Conservation (phyloP, 306 rosid species). For the Styphnolobium japonicum region DNA sequence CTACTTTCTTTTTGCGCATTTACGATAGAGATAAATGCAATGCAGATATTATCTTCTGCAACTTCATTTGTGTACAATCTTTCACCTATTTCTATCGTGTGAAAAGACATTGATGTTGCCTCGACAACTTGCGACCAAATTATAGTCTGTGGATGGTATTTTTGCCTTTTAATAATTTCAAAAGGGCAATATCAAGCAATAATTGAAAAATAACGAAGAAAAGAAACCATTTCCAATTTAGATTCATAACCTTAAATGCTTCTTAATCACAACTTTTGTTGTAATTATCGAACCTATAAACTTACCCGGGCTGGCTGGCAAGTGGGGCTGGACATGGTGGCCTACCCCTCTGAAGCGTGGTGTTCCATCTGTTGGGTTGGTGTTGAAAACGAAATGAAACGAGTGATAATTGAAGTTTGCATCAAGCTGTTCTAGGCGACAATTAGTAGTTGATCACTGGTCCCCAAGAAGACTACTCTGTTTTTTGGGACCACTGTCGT, state of each 20-base stretch:
- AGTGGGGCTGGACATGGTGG: constrained; percentile 27
- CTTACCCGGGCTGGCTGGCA: neutral
- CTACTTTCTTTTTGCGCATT: neutral
- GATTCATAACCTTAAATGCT: neutral
- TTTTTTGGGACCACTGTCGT: too few relatives aligned
- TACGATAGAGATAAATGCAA: constrained; percentile 5
- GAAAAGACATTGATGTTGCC: constrained; percentile 18
- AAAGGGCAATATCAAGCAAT: neutral
- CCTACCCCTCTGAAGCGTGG: constrained; percentile 18
- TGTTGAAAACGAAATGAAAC: constrained; percentile 31
- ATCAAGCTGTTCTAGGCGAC: constrained; percentile 18
- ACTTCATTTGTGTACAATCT: neutral
- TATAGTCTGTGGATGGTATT: neutral
- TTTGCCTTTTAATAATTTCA: constrained; percentile 11
- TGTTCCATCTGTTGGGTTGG: constrained; percentile 18
- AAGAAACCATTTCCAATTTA: neutral
- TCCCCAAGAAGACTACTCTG: constrained; percentile 19
- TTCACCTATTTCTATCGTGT: neutral
- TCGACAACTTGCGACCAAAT: neutral
- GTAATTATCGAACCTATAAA: neutral
- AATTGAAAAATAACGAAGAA: neutral
- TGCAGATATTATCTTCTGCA: constrained; percentile 19
- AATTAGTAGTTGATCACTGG: constrained; percentile 18
- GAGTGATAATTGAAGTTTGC: constrained; percentile 28
- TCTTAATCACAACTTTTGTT: neutral